These are phyloP conservation scores for Strobilomyces echinocephalus DNA, from an alignment of 768 basidiomycete genomes.

Conservation along the genomic window DNA sequence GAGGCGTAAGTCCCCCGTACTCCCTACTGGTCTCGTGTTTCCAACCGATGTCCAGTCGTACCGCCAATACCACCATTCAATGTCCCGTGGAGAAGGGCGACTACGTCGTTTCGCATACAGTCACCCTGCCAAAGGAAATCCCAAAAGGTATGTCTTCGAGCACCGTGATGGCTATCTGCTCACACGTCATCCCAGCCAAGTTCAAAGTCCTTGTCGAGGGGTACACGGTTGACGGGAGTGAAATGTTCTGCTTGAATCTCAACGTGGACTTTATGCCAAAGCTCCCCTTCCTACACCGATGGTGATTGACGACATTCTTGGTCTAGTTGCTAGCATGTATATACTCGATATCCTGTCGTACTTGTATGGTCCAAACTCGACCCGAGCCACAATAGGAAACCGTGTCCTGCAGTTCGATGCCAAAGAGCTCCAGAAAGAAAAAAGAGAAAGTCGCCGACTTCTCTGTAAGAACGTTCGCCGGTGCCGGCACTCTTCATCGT, in stretches of 20 bases:
- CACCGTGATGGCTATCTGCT: background rate
- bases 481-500: background rate
- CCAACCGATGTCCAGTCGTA: constrained; percentile 45
- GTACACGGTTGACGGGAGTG: constrained; percentile 66
- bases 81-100: constrained; percentile 77
- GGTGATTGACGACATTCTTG: constrained; percentile 22
- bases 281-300: constrained; percentile 21
- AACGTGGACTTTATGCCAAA: constrained; percentile 67
- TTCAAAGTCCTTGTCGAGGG: constrained; percentile 68
- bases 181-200: constrained; percentile 55
- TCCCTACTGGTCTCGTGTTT: background rate
- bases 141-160: constrained; percentile 54
- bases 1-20: constrained; percentile 72
- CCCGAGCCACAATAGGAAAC: background rate
- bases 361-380: background rate
- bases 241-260: constrained; percentile 77
- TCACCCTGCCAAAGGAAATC: constrained; percentile 86
- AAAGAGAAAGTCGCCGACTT: constrained; percentile 89
- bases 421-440: constrained; percentile 81
- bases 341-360: constrained; percentile 1
- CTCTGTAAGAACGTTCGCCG: constrained; percentile 41
- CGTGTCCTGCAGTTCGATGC: constrained; percentile 43
- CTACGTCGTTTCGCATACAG: constrained; percentile 76
- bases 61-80: constrained; percentile 68
- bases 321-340: constrained; percentile 6